Evolutionary conservation across 176 grass and related monocot species (phyloP), one percentile per base, ranked within the genome.

Genomic region (Aegilops speltoides): DNA sequence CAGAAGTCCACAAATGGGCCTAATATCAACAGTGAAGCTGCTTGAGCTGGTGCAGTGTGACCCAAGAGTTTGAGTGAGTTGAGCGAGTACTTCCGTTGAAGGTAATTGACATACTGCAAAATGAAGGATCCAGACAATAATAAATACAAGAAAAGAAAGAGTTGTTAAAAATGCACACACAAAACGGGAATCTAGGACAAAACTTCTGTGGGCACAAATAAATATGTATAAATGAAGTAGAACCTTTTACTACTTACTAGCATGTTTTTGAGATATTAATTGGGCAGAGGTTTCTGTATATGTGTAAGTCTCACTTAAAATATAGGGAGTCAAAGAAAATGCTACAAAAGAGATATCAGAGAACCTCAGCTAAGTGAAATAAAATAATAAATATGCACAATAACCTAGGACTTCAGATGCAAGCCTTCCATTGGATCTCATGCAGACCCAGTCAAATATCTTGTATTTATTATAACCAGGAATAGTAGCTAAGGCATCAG

Each of bases 11-110:
- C 54, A 5, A 93, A 90, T 41, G 88, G 88, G 41, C 91, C 88
- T n/a, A 93, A 9, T 79, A 93, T 61, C 78, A 90, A 73, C 71
- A 90, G 24, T 22, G 91, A 87, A 79, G 41, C 81, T 62, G 91
- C 91, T 67, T 93, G 88, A 33, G 88, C 88, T 52, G 91, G 91
- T 85, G 91, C 88, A 66, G 91, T 93, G 78, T 93, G 85, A 41
- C 91, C 85, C 63, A 93, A 89, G 22, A 93, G 91, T 67, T 90
- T 90, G 85, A 93, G 89, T 3, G 91, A 87, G 68, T 86, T 79
- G 65, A 93, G 85, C 3, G 91, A 93, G 82, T 93, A 93, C 32
- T 87, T 88, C 64, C 73, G 52, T 90, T 93, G 91, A 82, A 93
- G 91, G 78, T 78, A 87, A 90, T 90, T 86, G 33, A 93, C 85